phyloP scores from a whole-genome alignment of 495 filamentous ascomycete genomes.

The Aspergillus leporis region DNA sequence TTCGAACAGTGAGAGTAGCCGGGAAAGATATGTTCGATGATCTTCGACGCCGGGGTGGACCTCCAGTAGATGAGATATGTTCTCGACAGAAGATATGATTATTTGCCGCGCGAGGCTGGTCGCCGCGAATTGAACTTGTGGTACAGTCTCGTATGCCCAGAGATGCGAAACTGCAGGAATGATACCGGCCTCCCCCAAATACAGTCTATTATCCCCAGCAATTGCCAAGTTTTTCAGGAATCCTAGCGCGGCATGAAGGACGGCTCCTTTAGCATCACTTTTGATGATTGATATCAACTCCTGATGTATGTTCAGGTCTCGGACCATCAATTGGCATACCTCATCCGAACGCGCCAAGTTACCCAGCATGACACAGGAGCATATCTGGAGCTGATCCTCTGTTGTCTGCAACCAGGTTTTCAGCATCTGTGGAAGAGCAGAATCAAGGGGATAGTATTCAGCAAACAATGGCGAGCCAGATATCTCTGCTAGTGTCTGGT shows the following conservation, averaged over 20 bases:
- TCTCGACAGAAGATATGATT: conserved; percentile 56
- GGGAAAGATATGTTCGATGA: conserved; percentile 57
- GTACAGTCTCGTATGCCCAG: conserved; percentile 60
- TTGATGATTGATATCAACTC: conserved; percentile 56
- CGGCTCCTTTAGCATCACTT: conserved; percentile 44
- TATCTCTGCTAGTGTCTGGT: conserved; percentile 61
- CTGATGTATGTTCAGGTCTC: conserved; percentile 51
- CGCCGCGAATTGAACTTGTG: conserved; percentile 70
- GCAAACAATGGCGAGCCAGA: conserved; percentile 59
- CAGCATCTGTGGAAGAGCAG: conserved; percentile 52
- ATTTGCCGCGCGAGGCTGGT: conserved; percentile 68
- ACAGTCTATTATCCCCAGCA: conserved; percentile 59
- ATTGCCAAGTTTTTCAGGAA: conserved; percentile 82
- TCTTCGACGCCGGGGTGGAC: conserved; percentile 38
- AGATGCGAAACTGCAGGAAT: conserved; percentile 56
- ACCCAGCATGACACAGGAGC: conserved; percentile 73
- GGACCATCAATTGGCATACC: conserved; percentile 58
- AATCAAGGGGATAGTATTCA: conserved; percentile 48
- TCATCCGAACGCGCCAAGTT: conserved; percentile 75
- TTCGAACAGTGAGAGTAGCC: conserved; percentile 58
- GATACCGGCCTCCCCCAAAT: conserved; percentile 56
- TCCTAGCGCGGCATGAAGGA: conserved; percentile 67
- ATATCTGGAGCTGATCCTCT: conserved; percentile 64
- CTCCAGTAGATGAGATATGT: conserved; percentile 52
- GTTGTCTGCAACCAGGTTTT: conserved; percentile 50